A percentile compares a stretch with the other conserved stretches of the same genome.
Evolutionary conservation across 2,329 filamentous ascomycete species (phyloP).

Genomic region (Epichloe gansuensis): DNA sequence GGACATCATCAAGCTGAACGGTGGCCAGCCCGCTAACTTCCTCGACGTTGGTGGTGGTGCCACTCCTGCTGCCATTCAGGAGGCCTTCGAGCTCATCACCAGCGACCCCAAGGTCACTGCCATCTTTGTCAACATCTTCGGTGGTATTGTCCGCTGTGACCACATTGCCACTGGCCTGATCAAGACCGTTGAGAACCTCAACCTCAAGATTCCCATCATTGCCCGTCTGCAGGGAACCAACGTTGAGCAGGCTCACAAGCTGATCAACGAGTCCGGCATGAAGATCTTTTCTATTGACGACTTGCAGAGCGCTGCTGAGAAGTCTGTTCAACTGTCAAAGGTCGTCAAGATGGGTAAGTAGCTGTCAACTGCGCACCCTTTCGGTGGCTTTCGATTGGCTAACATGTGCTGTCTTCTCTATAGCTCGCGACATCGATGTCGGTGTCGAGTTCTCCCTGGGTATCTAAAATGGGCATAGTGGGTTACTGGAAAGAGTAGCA

Average conservation of each 20-base stretch:
- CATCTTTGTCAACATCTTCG: slow-evolving; percentile 99
- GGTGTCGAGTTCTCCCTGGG: slow-evolving; percentile 90
- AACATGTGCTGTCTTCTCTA: slow-evolving; percentile 6
- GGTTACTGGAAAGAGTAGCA: slow-evolving; percentile 6
- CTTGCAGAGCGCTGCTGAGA: slow-evolving; percentile 92
- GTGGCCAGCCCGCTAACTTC: slow-evolving; percentile 93
- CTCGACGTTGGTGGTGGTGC: slow-evolving; percentile 96
- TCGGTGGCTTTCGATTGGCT: slow-evolving; percentile 5
- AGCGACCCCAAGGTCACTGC: slow-evolving; percentile 96
- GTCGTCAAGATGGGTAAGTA: slow-evolving; percentile 91
- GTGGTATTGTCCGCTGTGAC: slow-evolving; percentile 95
- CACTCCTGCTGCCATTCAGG: slow-evolving; percentile 89
- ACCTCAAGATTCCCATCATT: slow-evolving; percentile 93
- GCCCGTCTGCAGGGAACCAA: slow-evolving; percentile 97
- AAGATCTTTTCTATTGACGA: slow-evolving; percentile 99
- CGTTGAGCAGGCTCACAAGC: slow-evolving; percentile 84
- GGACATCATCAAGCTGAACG: slow-evolving; percentile 99
- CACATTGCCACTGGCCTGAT: slow-evolving; percentile 94
- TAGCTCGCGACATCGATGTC: slow-evolving; percentile 90
- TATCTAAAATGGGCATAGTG: slow-evolving; percentile 43
- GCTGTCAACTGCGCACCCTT: not conserved
- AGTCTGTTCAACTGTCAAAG: slow-evolving; percentile 97
- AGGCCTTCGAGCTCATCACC: slow-evolving; percentile 97
- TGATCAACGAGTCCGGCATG: slow-evolving; percentile 91
- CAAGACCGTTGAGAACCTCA: slow-evolving; percentile 85